A percentile compares a stretch with the other conserved stretches of the same genome.
Evolutionary conservation across 2,329 filamentous ascomycete genomes (phyloP).

Genomic region (Lomentospora prolificans): DNA sequence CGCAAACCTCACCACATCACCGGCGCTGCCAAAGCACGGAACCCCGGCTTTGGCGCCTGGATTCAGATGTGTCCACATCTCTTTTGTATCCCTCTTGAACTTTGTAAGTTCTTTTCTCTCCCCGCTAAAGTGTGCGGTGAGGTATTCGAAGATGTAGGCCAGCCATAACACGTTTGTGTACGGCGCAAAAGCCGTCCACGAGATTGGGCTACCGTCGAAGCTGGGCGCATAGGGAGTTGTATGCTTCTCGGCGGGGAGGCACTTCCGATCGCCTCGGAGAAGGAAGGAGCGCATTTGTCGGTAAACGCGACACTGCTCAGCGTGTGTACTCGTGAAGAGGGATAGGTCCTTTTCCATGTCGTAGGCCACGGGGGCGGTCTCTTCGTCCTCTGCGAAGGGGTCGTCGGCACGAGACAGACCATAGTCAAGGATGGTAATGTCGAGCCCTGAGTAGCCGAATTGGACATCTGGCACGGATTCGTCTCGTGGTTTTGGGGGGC

Average conservation of each 20-base stretch:
- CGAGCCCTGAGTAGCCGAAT: conserved; percentile 51
- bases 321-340: conserved; percentile 51
- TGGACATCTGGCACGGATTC: conserved; percentile 17
- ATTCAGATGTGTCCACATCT: conserved; percentile 45
- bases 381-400: background rate
- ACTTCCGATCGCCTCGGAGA: conserved; percentile 38
- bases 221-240: conserved; percentile 34
- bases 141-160: conserved; percentile 49
- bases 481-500: conserved; percentile 17
- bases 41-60: conserved; percentile 36
- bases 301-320: conserved; percentile 51
- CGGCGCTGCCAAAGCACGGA: conserved; percentile 44
- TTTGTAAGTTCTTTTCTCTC: conserved; percentile 31
- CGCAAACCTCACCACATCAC: conserved; percentile 46
- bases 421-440: conserved; percentile 57
- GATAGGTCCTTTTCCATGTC: conserved; percentile 51
- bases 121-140: conserved; percentile 36
- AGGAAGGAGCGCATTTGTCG: conserved; percentile 52
- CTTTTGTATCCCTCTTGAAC: conserved; percentile 39
- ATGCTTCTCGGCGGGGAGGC: conserved; percentile 37
- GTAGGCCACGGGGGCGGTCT: conserved; percentile 33
- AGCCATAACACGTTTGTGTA: conserved; percentile 60
- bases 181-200: conserved; percentile 45
- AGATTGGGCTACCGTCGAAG: conserved; percentile 33
- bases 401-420: conserved; percentile 51